A percentile compares a stretch with the other conserved stretches of the same genome.
phyloP scores from a whole-genome alignment of 2,329 filamentous ascomycete species.

The Paraconiothyrium brasiliense region DNA sequence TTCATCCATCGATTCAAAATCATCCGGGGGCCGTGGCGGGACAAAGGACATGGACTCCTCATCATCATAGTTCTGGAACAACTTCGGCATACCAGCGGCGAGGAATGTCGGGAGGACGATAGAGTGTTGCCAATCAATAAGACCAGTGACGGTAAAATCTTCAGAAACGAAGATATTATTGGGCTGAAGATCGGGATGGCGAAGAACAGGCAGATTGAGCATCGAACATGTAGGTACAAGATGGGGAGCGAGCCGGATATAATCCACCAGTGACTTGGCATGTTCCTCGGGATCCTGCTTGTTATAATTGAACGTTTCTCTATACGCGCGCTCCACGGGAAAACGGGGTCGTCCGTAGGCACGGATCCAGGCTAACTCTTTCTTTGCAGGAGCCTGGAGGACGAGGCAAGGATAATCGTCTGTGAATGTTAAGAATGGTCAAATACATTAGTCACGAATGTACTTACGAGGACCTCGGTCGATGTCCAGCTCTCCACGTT shows the following conservation, averaged over 20 bases:
- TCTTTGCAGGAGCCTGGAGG: conserved; percentile 33
- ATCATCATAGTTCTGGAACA: conserved; percentile 54
- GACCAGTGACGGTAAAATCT: conserved; percentile 43
- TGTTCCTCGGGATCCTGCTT: conserved; percentile 32
- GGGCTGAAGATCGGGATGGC: conserved; percentile 49
- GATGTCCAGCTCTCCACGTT: conserved; percentile 27
- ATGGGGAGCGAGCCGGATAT: conserved; percentile 28
- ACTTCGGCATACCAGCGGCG: conserved; percentile 49
- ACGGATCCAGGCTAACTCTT: conserved; percentile 37
- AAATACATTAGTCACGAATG: conserved; percentile 1
- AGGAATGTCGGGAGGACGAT: conserved; percentile 50
- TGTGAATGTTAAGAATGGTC: conserved; percentile 17
- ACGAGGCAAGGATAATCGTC: conserved; percentile 26
- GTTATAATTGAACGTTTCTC: conserved; percentile 33
- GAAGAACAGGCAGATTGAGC: conserved; percentile 34
- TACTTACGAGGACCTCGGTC: conserved; percentile 38
- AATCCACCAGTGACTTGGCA: conserved; percentile 25
- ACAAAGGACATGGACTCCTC: conserved; percentile 30
- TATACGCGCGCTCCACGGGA: conserved; percentile 31
- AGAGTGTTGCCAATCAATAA: conserved; percentile 55
- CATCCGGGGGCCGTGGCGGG: conserved; percentile 28
- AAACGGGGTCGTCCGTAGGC: conserved; percentile 29
- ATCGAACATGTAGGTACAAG: conserved; percentile 31
- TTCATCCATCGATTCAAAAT: conserved; percentile 27
- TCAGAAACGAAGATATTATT: conserved; percentile 39